Evolutionary conservation across 2,329 filamentous ascomycete species (phyloP).

Genomic region (Trichocomaceae sp.): DNA sequence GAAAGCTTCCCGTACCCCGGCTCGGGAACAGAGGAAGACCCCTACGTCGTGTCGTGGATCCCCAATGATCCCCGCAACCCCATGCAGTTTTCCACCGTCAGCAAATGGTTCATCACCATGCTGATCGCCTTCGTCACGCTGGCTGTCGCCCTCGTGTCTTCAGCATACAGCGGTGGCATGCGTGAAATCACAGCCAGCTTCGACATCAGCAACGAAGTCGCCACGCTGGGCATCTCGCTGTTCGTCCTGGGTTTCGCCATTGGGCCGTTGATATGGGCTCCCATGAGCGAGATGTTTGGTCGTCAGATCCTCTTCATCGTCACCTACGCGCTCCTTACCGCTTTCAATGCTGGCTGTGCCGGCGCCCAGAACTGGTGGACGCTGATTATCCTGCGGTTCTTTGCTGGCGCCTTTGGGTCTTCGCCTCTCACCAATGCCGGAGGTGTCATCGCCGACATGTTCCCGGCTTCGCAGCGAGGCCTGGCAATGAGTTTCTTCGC

Average conservation of each 20-base stretch:
- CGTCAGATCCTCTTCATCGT: conserved; percentile 30
- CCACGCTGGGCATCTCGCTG: conserved; percentile 39
- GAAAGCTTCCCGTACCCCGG: conserved; percentile 29
- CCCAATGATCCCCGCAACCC: conserved; percentile 40
- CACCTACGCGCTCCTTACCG: conserved; percentile 43
- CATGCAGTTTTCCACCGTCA: conserved; percentile 26
- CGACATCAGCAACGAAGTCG: conserved; percentile 29
- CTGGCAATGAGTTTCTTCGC: conserved; percentile 59
- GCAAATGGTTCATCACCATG: conserved; percentile 38
- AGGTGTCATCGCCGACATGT: conserved; percentile 58
- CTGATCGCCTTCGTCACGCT: conserved; percentile 35
- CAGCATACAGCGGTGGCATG: conserved; percentile 37
- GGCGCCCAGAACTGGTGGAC: conserved; percentile 53
- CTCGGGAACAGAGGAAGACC: conserved; percentile 37
- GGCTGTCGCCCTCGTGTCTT: conserved; percentile 39
- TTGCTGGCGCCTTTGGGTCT: conserved; percentile 57
- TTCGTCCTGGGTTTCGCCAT: conserved; percentile 44
- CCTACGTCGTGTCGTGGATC: conserved; percentile 39
- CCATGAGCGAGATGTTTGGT: conserved; percentile 34
- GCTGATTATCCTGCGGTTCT: conserved; percentile 61
- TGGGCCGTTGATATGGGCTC: conserved; percentile 42
- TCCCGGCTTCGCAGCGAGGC: conserved; percentile 48
- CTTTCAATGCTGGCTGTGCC: conserved; percentile 56
- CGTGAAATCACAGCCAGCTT: conserved; percentile 32
- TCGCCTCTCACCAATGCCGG: conserved; percentile 58